Base-by-base conservation (phyloP, 805 yeast genomes). In the Barnettozyma pratensis region DNA sequence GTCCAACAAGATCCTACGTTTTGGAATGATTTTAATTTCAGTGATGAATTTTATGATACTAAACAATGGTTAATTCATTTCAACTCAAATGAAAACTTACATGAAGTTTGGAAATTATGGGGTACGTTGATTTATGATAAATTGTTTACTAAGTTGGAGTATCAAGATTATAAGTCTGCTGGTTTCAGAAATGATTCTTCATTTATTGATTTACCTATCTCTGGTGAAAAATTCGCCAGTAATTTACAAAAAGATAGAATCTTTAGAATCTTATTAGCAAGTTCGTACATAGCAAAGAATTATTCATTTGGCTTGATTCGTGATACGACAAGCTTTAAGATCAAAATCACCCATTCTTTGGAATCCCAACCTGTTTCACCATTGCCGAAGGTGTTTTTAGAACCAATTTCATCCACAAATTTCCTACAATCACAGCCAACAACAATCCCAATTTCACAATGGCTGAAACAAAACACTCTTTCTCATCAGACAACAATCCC, bases 51-150 rank as follows among this genome's bases (percentile, higher is more conserved):
- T 54, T 41, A 48, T 57, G 38, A 47, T 59, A 39, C 62, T 57
- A 58, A 55, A 52, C 50, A 53, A 9, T 58, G 58, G 51, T 42
- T 84, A n/a, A 68, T 72, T 5, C 63, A 75, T 54, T 81, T 80
- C 56, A 74, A 79, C 53, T 71, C 76, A 43, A 74, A 78, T 60
- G 92, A 85, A 61, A 76, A 71, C 40, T 67, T 86, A 44, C 80
- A 86, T 39, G 95, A 87, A 64, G 85, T 82, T 25, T 86, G 91
- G 91, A 83, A 82, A 60, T 81, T 90, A 58, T 85, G 92, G 89
- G 95, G 95, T 2, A 77, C 89, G 0, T 62, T 87, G 39, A 86
- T 94, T 92, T 87, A 79, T 65, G 91, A 86, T 63, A 68, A 69
- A 28, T 69, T 86, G 37, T 59, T 69, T 12, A 62, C 72, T 40